A percentile compares a stretch with the other conserved stretches of the same genome.
Evolutionary conservation across 164 flowering plant genomes (phyloP).

Genomic region (Chimonanthus praecox): DNA sequence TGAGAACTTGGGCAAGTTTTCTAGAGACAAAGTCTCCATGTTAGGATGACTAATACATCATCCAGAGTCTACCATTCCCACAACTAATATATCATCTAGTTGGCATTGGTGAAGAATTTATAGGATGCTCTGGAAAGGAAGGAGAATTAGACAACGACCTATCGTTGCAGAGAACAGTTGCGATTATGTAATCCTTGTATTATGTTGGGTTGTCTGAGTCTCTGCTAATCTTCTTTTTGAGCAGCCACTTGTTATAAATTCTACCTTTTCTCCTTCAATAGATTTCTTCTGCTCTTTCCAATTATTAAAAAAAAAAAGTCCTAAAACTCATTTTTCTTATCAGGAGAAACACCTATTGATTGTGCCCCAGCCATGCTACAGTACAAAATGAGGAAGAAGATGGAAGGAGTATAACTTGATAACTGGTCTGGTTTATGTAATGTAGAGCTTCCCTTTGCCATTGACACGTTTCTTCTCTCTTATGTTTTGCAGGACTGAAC

Average conservation of each 20-base stretch:
- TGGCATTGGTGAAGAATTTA: too few relatives aligned
- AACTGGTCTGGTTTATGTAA: too few relatives aligned
- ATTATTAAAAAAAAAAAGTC: not conserved
- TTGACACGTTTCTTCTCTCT: not conserved
- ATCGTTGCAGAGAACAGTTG: too few relatives aligned
- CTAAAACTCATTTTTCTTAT: constrained; percentile 2
- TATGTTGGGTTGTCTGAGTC: not conserved
- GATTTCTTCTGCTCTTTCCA: not conserved
- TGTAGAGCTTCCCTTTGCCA: not conserved
- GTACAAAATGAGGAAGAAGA: constrained; percentile 68
- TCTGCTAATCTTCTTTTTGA: not conserved
- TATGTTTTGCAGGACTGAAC: not conserved
- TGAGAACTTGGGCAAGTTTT: too few relatives aligned
- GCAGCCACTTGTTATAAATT: not conserved
- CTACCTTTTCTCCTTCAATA: not conserved
- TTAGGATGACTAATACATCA: too few relatives aligned
- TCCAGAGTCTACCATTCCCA: too few relatives aligned
- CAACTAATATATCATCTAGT: too few relatives aligned
- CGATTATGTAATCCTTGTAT: too few relatives aligned
- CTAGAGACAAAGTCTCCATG: too few relatives aligned
- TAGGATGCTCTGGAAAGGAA: too few relatives aligned
- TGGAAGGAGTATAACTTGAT: constrained; percentile 31
- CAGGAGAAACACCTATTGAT: constrained; percentile 91
- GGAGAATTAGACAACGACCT: too few relatives aligned
- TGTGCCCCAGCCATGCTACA: constrained; percentile 90